Evolutionary conservation across 139 green algal species (phyloP), one percentile per base, ranked within the genome.

Genomic region (Coelastrella sp.): DNA sequence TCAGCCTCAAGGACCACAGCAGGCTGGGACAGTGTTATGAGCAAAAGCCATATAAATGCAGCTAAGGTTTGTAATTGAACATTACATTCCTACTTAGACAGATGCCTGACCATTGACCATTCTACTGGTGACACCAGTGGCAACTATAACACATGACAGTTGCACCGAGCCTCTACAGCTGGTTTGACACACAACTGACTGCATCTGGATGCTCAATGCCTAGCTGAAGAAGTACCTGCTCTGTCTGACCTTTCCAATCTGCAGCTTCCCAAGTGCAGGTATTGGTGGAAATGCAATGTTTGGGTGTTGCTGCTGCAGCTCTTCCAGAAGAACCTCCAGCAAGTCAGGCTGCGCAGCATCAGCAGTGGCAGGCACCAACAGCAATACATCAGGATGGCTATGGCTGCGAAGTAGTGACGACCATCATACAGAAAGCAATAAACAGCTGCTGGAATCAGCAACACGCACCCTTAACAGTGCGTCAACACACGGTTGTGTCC

Each of bases 181-280:
- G n/a, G 35, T 49, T 49, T 49, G 35, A 49, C 35, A 49, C 3
- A 49, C 35, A 49, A 49, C 35, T 49, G 35, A 5, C 35, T 49
- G 35, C 35, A 49, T 49, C 35, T 3, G 35, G 3, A 49, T 49
- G 35, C 35, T 3, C 12, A 22, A 70, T 70, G 12, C 63, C 15
- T 17, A 98, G 27, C 86, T 95, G 90, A 99, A 99, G 93, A 99
- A 99, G 91, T 99, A 99, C 3, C 70, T 68, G 9, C 96, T 94
- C 6, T 96, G 61, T 7, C 78, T 87, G 7, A 99, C 93, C 0
- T 90, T 49, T 0, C 94, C 87, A 10, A 99, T 86, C 78, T 98
- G 91, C 60, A 99, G 92, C 58, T 93, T 72, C 0, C 97, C 98
- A 5, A 78, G 61, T 12, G 78, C 4, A 6, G 97, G 97, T 5